Conservation (phyloP, 768 basidiomycete species). For the Ramaria rubella region DNA sequence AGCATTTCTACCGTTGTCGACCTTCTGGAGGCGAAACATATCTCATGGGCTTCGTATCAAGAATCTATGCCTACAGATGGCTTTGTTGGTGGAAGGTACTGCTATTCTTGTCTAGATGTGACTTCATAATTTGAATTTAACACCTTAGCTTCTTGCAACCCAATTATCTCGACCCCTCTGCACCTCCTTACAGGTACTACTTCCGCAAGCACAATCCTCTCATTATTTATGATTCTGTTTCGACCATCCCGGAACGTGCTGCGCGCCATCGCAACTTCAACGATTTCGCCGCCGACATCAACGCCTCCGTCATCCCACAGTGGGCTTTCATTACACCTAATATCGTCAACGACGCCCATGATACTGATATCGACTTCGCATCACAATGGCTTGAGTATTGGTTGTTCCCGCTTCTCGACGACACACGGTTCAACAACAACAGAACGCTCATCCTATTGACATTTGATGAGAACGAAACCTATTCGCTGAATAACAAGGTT, state of each 20-base stretch:
- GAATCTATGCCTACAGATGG: constrained; percentile 51
- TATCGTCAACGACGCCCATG: constrained; percentile 53
- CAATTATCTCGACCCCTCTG: constrained; percentile 33
- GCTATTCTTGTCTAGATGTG: constrained; percentile 1
- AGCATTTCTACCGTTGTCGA: constrained; percentile 56
- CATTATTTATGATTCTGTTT: constrained; percentile 46
- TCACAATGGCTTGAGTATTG: constrained; percentile 43
- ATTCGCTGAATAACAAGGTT: constrained; percentile 39
- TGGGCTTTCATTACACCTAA: constrained; percentile 63
- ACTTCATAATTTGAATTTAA: constrained; percentile 10
- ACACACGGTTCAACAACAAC: constrained; percentile 47
- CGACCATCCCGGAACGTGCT: constrained; percentile 34
- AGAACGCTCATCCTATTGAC: constrained; percentile 51
- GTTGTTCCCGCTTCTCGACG: constrained; percentile 43
- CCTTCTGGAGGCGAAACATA: constrained; percentile 47
- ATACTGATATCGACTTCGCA: constrained; percentile 47
- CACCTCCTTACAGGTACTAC: constrained; percentile 41
- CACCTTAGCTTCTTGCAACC: constrained; percentile 27
- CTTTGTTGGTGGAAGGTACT: constrained; percentile 35
- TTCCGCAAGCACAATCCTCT: constrained; percentile 52
- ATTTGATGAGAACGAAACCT: constrained; percentile 51
- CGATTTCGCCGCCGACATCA: constrained; percentile 51
- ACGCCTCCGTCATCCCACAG: constrained; percentile 44
- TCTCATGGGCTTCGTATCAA: constrained; percentile 59
- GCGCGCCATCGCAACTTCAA: constrained; percentile 52